phyloP scores from a whole-genome alignment of 257 asterid species.

The Lavandula angustifolia region DNA sequence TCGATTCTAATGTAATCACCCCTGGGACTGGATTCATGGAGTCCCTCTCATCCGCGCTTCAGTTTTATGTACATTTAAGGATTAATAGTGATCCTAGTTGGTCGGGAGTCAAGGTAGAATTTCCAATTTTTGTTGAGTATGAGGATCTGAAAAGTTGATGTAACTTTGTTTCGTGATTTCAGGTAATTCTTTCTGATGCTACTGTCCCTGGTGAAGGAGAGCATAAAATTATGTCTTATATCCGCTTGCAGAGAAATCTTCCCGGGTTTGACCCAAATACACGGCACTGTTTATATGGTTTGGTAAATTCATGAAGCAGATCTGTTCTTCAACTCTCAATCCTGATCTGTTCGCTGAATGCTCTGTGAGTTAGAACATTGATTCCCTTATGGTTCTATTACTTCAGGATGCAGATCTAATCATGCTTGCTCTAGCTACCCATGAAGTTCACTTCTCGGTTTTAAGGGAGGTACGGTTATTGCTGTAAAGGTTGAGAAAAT shows the following conservation, averaged over 20 bases:
- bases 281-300: conserved; percentile 70
- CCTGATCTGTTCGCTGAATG: conserved; percentile 5
- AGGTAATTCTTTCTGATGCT: conserved; percentile 83
- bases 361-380: conserved; percentile 7
- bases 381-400: conserved; percentile 13
- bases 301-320: conserved; percentile 45
- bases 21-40: conserved; percentile 83
- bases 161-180: conserved; percentile 22
- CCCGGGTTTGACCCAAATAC: conserved; percentile 79
- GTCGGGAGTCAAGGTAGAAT: conserved; percentile 57
- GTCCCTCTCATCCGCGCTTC: conserved; percentile 53
- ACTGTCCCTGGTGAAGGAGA: conserved; percentile 88
- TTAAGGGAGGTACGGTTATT: conserved; percentile 51
- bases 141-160: conserved; percentile 16
- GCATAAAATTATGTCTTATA: conserved; percentile 71
- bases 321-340: conserved; percentile 17
- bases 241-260: conserved; percentile 74
- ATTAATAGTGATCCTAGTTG: conserved; percentile 61
- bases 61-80: conserved; percentile 50
- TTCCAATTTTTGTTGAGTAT: conserved; percentile 19
- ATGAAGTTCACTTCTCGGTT: conserved; percentile 68
- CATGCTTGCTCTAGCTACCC: conserved; percentile 67
- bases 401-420: conserved; percentile 72
- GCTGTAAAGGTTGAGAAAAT: not conserved
- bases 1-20: conserved; percentile 72